Evolutionary conservation across 805 yeast species (phyloP).

Genomic region (Ogataea pini): DNA sequence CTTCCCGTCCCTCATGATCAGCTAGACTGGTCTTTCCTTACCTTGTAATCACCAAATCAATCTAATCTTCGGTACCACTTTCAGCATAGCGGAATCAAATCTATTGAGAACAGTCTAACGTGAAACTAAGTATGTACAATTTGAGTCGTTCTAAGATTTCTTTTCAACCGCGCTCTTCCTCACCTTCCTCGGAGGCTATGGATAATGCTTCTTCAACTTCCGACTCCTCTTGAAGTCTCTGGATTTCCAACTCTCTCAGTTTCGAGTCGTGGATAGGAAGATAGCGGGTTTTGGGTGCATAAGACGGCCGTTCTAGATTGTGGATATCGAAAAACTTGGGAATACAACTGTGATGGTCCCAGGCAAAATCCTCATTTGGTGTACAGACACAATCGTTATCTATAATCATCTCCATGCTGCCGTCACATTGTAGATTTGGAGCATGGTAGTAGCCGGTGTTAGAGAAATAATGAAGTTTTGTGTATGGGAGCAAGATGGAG

Average conservation of each 20-base stretch:
- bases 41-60: too few species aligned
- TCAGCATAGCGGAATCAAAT: too few species aligned
- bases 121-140: neutral
- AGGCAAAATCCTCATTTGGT: slow-evolving; percentile 48
- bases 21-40: too few species aligned
- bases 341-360: slow-evolving; percentile 52
- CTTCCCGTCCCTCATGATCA: too few species aligned
- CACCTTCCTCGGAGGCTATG: slow-evolving; percentile 1
- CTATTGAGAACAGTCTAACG: too few species aligned
- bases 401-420: slow-evolving; percentile 44
- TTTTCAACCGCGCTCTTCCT: slow-evolving; percentile 3
- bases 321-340: slow-evolving; percentile 43
- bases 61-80: too few species aligned
- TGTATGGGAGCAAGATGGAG: slow-evolving; percentile 31
- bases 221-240: slow-evolving; percentile 7
- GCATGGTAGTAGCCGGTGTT: slow-evolving; percentile 57
- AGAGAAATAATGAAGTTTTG: slow-evolving; percentile 40
- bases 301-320: slow-evolving; percentile 30
- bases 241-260: slow-evolving; percentile 16
- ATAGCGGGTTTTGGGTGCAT: slow-evolving; percentile 28
- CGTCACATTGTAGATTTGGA: slow-evolving; percentile 64
- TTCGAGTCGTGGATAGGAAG: slow-evolving; percentile 30
- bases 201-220: slow-evolving; percentile 6
- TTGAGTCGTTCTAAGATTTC: neutral
- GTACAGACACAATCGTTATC: slow-evolving; percentile 54